These are phyloP conservation scores for Lecanoromycetidae sp. DNA, from an alignment of 2,329 filamentous ascomycete genomes.

Conservation along the genomic window DNA sequence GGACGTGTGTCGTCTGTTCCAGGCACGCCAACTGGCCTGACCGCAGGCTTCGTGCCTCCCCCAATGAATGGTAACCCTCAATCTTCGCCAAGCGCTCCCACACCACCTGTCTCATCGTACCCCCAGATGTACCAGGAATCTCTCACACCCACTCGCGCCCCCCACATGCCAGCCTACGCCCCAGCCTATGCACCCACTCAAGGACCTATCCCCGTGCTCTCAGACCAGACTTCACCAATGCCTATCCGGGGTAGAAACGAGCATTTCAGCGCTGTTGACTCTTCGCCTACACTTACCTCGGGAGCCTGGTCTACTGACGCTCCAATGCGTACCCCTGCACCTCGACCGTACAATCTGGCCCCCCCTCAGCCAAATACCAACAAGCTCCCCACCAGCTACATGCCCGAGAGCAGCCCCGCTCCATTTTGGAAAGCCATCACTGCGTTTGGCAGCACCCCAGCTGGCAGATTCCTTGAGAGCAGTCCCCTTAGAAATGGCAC, in stretches of 20 bases:
- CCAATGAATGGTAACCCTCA: constrained; percentile 1
- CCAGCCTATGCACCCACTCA: constrained; percentile 18
- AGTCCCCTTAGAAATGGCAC: constrained; percentile 34
- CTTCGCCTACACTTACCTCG: constrained; percentile 37
- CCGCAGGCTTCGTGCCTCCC: constrained; percentile 1
- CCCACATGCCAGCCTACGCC: constrained; percentile 23
- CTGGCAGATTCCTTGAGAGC: constrained; percentile 31
- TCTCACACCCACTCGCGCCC: constrained; percentile 37
- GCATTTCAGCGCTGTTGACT: constrained; percentile 30
- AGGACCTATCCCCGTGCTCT: constrained; percentile 15
- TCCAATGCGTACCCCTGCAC: constrained; percentile 36
- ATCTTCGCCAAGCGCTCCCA: constrained; percentile 7
- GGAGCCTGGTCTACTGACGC: constrained; percentile 38
- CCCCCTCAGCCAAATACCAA: constrained; percentile 38
- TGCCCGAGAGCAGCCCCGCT: constrained; percentile 39
- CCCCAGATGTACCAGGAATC: constrained; percentile 31
- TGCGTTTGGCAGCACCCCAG: constrained; percentile 31
- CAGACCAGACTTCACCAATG: constrained; percentile 17
- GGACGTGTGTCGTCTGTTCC: constrained; percentile 30
- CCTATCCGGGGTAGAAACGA: constrained; percentile 21
- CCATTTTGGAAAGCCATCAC: constrained; percentile 39
- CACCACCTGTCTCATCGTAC: constrained; percentile 17
- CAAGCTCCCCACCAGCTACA: constrained; percentile 39
- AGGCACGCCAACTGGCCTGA: constrained; percentile 27
- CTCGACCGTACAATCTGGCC: constrained; percentile 36